Conservation (phyloP, 1,284 basidiomycete genomes). For the Amylostereum chailletii region DNA sequence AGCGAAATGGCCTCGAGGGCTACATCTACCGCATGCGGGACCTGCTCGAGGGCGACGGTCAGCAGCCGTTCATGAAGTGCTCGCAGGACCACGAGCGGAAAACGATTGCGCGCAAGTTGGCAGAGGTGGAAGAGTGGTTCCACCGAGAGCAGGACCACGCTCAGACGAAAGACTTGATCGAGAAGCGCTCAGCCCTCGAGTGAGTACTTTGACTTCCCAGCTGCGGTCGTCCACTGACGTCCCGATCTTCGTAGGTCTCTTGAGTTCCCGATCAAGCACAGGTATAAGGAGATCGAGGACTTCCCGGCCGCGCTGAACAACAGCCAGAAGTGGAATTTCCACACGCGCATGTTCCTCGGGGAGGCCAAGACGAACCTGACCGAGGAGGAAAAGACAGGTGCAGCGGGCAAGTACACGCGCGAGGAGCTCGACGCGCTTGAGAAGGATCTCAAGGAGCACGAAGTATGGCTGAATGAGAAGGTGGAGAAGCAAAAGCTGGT, state of each 20-base stretch:
- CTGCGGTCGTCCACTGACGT: neutral
- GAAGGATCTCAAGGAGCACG: conserved; percentile 66
- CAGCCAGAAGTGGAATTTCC: conserved; percentile 78
- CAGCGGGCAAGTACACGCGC: conserved; percentile 69
- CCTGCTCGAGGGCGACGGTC: conserved; percentile 58
- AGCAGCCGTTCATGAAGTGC: conserved; percentile 73
- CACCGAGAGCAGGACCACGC: conserved; percentile 82
- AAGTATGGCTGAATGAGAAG: conserved; percentile 70
- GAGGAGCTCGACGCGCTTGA: conserved; percentile 78
- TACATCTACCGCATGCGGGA: conserved; percentile 90
- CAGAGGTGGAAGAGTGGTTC: conserved; percentile 77
- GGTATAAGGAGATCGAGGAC: conserved; percentile 80
- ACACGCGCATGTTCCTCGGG: conserved; percentile 69
- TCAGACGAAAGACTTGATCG: conserved; percentile 61
- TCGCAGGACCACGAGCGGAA: conserved; percentile 68
- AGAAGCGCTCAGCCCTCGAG: conserved; percentile 76
- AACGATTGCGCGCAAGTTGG: conserved; percentile 54
- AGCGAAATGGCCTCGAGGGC: conserved; percentile 85
- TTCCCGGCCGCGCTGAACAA: conserved; percentile 68
- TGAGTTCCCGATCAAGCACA: conserved; percentile 76
- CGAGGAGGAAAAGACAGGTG: conserved; percentile 41
- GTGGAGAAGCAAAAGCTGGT: conserved; percentile 75
- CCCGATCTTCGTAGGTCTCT: conserved; percentile 41
- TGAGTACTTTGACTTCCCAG: conserved; percentile 30
- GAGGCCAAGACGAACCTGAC: conserved; percentile 73